Evolutionary conservation across 768 basidiomycete genomes (phyloP).

Genomic region (Trametes cinnabarina): DNA sequence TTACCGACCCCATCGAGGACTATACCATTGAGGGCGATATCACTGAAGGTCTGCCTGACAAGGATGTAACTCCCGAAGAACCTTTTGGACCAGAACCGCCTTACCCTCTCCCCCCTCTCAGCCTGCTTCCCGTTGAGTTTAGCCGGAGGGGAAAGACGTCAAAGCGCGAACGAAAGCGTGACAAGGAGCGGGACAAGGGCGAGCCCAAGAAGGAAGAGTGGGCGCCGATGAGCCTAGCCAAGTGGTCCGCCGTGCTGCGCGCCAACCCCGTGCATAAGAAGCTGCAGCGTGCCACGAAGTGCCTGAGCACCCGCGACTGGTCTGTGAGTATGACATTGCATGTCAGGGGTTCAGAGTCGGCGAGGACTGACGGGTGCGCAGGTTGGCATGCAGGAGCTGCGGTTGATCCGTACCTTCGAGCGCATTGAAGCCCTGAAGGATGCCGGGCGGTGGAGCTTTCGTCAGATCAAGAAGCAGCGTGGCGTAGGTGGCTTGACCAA

Average conservation of each 20-base stretch:
- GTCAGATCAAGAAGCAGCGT: conserved; percentile 93
- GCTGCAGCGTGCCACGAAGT: conserved; percentile 70
- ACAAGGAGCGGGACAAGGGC: conserved; percentile 43
- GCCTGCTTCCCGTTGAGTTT: conserved; percentile 53
- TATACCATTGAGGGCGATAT: conserved; percentile 3
- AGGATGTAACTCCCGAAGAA: not conserved
- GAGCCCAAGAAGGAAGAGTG: conserved; percentile 60
- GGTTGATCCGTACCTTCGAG: conserved; percentile 76
- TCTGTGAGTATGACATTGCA: conserved; percentile 48
- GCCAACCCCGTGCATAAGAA: conserved; percentile 77
- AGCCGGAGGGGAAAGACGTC: conserved; percentile 46
- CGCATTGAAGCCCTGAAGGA: conserved; percentile 82
- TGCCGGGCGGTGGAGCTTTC: conserved; percentile 81
- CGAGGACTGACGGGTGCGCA: conserved; percentile 28
- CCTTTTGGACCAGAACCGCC: conserved; percentile 36
- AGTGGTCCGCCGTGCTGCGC: conserved; percentile 66
- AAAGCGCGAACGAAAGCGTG: conserved; percentile 50
- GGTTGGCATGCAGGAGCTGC: conserved; percentile 79
- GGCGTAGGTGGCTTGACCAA: conserved; percentile 72
- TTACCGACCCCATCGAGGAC: not conserved
- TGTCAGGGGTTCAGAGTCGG: not conserved
- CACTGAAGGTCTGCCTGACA: not conserved
- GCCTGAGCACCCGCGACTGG: conserved; percentile 80
- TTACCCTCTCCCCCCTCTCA: conserved; percentile 57
- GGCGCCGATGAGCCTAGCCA: conserved; percentile 46